Base-by-base conservation (phyloP, 2,329 filamentous ascomycete genomes). In the Scytalidium lignicola region DNA sequence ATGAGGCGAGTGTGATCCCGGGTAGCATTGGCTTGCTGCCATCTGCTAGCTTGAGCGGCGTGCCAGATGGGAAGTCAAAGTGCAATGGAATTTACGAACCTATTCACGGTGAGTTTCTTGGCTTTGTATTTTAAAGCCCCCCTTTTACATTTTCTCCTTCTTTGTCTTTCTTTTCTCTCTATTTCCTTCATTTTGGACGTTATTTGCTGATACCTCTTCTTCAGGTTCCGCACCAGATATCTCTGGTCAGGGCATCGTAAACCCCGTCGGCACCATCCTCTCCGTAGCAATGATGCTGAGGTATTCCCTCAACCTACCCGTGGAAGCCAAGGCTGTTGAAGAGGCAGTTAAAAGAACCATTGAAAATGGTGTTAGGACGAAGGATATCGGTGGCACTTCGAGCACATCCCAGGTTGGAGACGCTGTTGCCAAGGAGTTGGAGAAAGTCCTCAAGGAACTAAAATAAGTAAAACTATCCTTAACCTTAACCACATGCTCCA, bases 81-180 rank as follows among this genome's bases (percentile, higher is more conserved):
- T 89, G 91, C 65, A 96, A 95, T 67, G 92, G 90, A 60, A 96
- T 97, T 63, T 99, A 96, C 68, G 92, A 97, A 78, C 92, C 92
- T 21, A 97, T 99, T 61, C 92, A 99, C 69, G 91, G 89, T 90
- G 74, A 52, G 72, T 63, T 9, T n/a, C n/a, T n/a, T n/a, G n/a
- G n/a, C n/a, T n/a, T n/a, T n/a, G n/a, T n/a, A n/a, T n/a, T n/a
- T n/a, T n/a, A n/a, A n/a, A n/a, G n/a, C n/a, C n/a, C n/a, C n/a
- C n/a, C n/a, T n/a, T n/a, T n/a, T n/a, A n/a, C n/a, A n/a, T n/a
- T n/a, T n/a, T n/a, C n/a, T n/a, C n/a, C n/a, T n/a, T n/a, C n/a
- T n/a, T n/a, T n/a, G n/a, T n/a, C n/a, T n/a, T n/a, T n/a, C n/a
- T n/a, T n/a, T n/a, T n/a, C n/a, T n/a, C n/a, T n/a, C n/a, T n/a